These are phyloP conservation scores for Aspergillus neoniger DNA, from an alignment of 2,329 filamentous ascomycete species.

Conservation along the genomic window DNA sequence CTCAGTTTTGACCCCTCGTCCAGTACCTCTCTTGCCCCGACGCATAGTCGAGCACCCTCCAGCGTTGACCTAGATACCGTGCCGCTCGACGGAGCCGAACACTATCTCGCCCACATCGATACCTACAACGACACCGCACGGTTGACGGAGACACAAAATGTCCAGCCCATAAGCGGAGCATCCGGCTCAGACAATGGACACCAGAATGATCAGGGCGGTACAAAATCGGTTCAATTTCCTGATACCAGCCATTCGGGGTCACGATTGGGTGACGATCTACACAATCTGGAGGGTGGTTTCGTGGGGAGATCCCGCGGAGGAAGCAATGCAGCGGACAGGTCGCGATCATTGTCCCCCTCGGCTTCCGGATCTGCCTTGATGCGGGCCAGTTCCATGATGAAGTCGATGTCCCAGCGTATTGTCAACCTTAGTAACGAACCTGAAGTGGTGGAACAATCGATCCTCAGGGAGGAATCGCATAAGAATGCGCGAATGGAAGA, in stretches of 20 bases:
- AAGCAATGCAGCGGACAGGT: slow-evolving; percentile 46
- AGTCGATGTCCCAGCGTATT: slow-evolving; percentile 92
- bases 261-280: slow-evolving; percentile 62
- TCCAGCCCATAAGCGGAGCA: slow-evolving; percentile 60
- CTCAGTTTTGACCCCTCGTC: slow-evolving; percentile 41
- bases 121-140: slow-evolving; percentile 58
- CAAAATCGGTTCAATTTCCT: slow-evolving; percentile 58
- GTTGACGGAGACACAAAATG: slow-evolving; percentile 57
- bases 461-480: slow-evolving; percentile 59
- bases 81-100: slow-evolving; percentile 46
- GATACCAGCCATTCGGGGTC: slow-evolving; percentile 45
- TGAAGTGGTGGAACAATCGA: slow-evolving; percentile 74
- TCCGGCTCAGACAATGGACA: slow-evolving; percentile 43
- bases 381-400: slow-evolving; percentile 73
- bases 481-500: slow-evolving; percentile 55
- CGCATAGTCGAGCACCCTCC: slow-evolving; percentile 29
- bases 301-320: slow-evolving; percentile 57
- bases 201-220: slow-evolving; percentile 53
- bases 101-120: slow-evolving; percentile 57
- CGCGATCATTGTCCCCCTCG: slow-evolving; percentile 64
- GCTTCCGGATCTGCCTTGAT: slow-evolving; percentile 63
- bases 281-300: slow-evolving; percentile 60
- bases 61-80: slow-evolving; percentile 30
- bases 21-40: slow-evolving; percentile 20
- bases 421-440: slow-evolving; percentile 96